Percentiles rank a stretch among this genome's conserved stretches.
These are phyloP conservation scores for Neofusicoccum umdonicola DNA, from an alignment of 2,329 filamentous ascomycete species.

Conservation along the genomic window DNA sequence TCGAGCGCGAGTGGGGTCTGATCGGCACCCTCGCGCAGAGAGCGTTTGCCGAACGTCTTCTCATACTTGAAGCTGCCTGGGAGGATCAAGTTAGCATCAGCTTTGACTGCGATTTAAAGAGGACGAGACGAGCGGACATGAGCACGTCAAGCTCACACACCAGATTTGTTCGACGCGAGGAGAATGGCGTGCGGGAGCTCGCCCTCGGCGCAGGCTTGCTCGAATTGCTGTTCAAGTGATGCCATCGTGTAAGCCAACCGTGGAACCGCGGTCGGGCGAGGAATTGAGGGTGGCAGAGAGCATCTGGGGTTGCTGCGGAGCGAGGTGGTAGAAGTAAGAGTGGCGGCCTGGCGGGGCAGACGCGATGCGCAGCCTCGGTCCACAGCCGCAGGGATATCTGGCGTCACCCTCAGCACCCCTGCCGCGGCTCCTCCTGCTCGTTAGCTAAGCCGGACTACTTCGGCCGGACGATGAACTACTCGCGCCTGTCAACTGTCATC, in stretches of 20 bases:
- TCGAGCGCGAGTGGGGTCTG: constrained; percentile 21
- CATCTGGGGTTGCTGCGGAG: background rate
- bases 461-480: background rate
- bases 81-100: background rate
- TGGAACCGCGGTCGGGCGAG: too few species aligned
- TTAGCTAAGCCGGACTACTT: background rate
- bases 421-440: background rate
- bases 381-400: background rate
- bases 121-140: background rate
- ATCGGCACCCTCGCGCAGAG: constrained; percentile 22
- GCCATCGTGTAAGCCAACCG: constrained; percentile 8
- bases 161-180: constrained; percentile 26
- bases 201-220: constrained; percentile 23
- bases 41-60: constrained; percentile 35
- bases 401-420: background rate
- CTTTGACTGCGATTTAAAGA: background rate
- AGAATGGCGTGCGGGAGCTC: constrained; percentile 29
- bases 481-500: background rate
- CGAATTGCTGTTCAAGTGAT: constrained; percentile 27
- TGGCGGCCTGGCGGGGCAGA: too few species aligned
- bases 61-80: constrained; percentile 38
- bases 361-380: background rate
- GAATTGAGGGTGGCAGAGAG: background rate
- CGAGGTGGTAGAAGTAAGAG: background rate
- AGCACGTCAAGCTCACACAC: constrained; percentile 18